Conservation (phyloP, 208 protist species). For the Trypanosoma brucei region DNA sequence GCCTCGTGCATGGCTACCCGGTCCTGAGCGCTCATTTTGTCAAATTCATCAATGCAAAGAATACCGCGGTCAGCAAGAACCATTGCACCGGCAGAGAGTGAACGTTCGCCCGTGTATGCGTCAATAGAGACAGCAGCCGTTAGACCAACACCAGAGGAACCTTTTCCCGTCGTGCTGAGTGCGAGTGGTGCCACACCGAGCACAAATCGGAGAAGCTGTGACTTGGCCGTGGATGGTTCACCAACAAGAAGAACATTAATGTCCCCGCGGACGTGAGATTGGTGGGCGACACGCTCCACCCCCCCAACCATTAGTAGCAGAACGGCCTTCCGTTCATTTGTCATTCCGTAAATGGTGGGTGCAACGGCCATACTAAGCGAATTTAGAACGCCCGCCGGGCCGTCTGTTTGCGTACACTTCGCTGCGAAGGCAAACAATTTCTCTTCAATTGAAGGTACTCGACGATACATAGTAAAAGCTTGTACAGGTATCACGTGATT, state of each 20-base stretch:
- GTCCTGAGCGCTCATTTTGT: slow-evolving; percentile 99
- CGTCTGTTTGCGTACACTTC: slow-evolving; percentile 54
- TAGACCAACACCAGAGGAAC: slow-evolving; percentile 97
- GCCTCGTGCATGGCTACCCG: slow-evolving; percentile 97
- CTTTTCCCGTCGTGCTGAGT: slow-evolving; percentile 98
- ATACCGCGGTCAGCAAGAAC: slow-evolving; percentile 99
- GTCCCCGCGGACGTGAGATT: slow-evolving; percentile 95
- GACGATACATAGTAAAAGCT: slow-evolving; percentile 44
- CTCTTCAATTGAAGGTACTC: slow-evolving; percentile 49
- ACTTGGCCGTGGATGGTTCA: slow-evolving; percentile 99
- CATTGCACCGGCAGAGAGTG: slow-evolving; percentile 99
- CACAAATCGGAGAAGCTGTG: slow-evolving; percentile 98
- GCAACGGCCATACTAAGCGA: slow-evolving; percentile 91
- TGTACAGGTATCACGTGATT: slow-evolving; percentile 87
- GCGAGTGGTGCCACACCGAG: slow-evolving; percentile 95
- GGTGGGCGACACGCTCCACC: slow-evolving; percentile 93
- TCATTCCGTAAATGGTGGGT: slow-evolving; percentile 98
- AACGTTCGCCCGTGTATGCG: slow-evolving; percentile 94
- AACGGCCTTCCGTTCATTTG: slow-evolving; percentile 95
- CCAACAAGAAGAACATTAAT: slow-evolving; percentile 99
- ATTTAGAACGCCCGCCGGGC: slow-evolving; percentile 72
- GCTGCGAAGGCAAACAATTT: slow-evolving; percentile 67
- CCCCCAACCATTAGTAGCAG: slow-evolving; percentile 97
- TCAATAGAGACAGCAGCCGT: slow-evolving; percentile 98
- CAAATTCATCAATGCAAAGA: slow-evolving; percentile 99